phyloP scores from a whole-genome alignment of 1,139 yeast genomes.

The Kurtzmaniella quercitrusa region DNA sequence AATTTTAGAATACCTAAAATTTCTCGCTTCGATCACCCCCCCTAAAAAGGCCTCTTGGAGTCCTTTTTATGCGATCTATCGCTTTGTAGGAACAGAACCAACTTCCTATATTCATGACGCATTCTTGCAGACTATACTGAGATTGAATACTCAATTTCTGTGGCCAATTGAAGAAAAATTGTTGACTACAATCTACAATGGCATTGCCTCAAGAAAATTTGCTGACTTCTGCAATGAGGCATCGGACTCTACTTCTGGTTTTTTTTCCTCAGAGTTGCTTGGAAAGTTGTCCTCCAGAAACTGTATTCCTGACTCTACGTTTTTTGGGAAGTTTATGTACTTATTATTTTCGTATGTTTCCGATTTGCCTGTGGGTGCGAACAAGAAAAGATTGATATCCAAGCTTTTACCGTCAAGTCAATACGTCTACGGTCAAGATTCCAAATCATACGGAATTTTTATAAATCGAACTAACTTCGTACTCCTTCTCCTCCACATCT shows the following conservation, averaged over 20 bases:
- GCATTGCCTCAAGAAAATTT: constrained; percentile 31
- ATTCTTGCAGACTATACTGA: constrained; percentile 29
- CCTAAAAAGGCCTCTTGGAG: constrained; percentile 20
- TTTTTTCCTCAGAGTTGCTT: constrained; percentile 21
- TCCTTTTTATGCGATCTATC: constrained; percentile 21
- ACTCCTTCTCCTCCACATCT: constrained; percentile 29
- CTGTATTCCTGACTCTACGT: constrained; percentile 31
- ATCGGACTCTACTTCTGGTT: background rate
- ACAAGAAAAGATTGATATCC: constrained; percentile 31
- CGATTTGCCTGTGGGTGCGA: constrained; percentile 21
- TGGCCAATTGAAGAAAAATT: constrained; percentile 40
- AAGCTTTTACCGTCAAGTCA: constrained; percentile 39
- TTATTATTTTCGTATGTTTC: constrained; percentile 33
- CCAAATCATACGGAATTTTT: constrained; percentile 28
- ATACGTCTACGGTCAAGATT: constrained; percentile 24
- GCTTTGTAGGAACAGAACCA: constrained; percentile 11
- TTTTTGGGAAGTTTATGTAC: constrained; percentile 37
- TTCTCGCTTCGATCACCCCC: constrained; percentile 15
- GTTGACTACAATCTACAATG: constrained; percentile 25
- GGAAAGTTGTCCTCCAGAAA: constrained; percentile 23
- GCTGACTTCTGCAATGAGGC: constrained; percentile 36
- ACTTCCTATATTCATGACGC: constrained; percentile 19
- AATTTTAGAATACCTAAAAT: constrained; percentile 13
- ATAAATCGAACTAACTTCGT: constrained; percentile 37
- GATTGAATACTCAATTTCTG: constrained; percentile 21